These are phyloP conservation scores for Colletotrichum horii DNA, from an alignment of 2,329 filamentous ascomycete genomes.

Conservation along the genomic window DNA sequence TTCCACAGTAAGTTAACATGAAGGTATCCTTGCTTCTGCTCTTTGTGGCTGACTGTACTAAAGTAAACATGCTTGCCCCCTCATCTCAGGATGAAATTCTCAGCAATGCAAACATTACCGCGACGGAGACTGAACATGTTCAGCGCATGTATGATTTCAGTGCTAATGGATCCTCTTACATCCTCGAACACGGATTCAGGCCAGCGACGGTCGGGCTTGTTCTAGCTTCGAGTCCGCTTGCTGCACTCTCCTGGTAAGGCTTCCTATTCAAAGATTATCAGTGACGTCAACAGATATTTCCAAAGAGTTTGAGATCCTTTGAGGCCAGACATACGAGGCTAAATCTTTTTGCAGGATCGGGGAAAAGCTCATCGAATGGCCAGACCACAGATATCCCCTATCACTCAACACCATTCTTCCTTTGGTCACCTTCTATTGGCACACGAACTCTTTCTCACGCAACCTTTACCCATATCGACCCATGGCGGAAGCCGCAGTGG, in stretches of 20 bases:
- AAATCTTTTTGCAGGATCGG: conserved; percentile 47
- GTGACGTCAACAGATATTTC: not conserved
- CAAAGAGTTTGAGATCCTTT: not conserved
- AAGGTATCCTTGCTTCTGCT: no score
- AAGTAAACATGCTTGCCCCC: not conserved
- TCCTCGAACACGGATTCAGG: conserved; percentile 55
- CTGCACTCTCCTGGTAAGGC: conserved; percentile 55
- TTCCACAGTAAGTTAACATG: conserved; percentile 24
- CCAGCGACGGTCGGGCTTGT: conserved; percentile 62
- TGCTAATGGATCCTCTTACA: conserved; percentile 51
- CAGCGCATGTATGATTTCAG: not conserved
- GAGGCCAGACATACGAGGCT: not conserved
- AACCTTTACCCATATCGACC: conserved; percentile 43
- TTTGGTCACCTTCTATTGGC: conserved; percentile 59
- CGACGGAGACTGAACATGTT: not conserved
- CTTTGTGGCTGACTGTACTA: not conserved
- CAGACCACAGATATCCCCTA: conserved; percentile 41
- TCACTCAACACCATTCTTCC: conserved; percentile 50
- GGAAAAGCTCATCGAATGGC: conserved; percentile 62
- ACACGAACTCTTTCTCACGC: conserved; percentile 52
- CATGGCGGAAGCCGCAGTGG: not conserved
- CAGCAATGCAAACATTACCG: not conserved
- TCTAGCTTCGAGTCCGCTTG: conserved; percentile 57
- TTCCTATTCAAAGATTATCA: not conserved
- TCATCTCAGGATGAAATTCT: not conserved